These are phyloP conservation scores for Schizosaccharomyces osmophilus DNA, from an alignment of 805 yeast species.

Conservation along the genomic window DNA sequence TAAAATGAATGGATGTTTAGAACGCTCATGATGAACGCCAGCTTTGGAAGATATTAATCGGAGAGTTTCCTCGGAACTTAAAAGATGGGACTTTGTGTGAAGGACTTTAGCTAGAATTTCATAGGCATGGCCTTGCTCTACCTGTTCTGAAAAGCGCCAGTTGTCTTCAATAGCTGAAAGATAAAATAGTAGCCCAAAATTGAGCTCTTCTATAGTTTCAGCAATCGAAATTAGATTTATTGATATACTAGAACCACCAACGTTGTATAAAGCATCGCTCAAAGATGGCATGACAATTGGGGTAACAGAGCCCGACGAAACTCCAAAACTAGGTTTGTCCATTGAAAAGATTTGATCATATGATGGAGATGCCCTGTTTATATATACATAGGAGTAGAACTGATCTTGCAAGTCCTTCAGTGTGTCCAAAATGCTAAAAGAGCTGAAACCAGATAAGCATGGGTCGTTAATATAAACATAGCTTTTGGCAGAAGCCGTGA, in stretches of 20 bases:
- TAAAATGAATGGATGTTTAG: conserved; percentile 30
- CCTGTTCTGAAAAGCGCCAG: conserved; percentile 30
- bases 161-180: conserved; percentile 16
- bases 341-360: not conserved
- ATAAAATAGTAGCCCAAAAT: not conserved
- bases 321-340: not conserved
- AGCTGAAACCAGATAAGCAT: not conserved
- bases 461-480: not conserved
- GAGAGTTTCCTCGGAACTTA: conserved; percentile 19
- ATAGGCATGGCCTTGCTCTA: conserved; percentile 37
- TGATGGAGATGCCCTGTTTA: not conserved
- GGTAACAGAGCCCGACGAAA: not conserved
- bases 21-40: conserved; percentile 30
- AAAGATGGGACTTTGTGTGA: conserved; percentile 20
- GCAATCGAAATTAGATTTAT: conserved; percentile 8
- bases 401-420: not conserved
- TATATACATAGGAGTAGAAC: not conserved
- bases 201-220: not conserved
- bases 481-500: not conserved
- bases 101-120: conserved; percentile 31
- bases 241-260: not conserved
- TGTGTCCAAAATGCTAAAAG: not conserved
- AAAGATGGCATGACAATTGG: not conserved
- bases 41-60: conserved; percentile 25
- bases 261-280: not conserved